Evolutionary conservation across 2,329 filamentous ascomycete genomes (phyloP), one percentile per base, ranked within the genome.

Genomic region (Cladosporium oxysporum): DNA sequence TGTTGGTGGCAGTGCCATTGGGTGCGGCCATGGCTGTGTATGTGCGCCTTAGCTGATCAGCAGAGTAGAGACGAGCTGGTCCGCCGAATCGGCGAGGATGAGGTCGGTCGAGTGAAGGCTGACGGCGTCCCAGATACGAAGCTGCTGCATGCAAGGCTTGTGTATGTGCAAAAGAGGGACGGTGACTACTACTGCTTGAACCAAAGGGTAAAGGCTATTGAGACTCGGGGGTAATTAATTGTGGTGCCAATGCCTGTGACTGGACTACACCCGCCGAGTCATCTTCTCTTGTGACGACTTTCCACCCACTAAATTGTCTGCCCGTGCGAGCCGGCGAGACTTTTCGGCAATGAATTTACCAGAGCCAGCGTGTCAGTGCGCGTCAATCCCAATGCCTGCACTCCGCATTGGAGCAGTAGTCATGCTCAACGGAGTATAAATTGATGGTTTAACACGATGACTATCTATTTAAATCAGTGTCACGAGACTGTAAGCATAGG

Each of bases 71-170:
- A 69, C 67, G 57, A 74, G 71, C 53, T 68, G 47, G 44, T 67
- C 67, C 37, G 72, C 74, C 18, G 69, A 66, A 35, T 72, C 71
- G 50, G 68, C 67, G 62, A 75, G 70, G 55, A 71, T 58, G 62
- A 70, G 66, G 57, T 72, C 68, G 31, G 72, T 70, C 21, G 72
- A 72, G 65, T 71, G 69, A 50, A 71, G 66, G 63, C 70, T 71
- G 23, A 70, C 67, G 41, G 74, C 66, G 66, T 76, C 72, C 72
- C 73, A 73, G 47, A 72, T 66, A 52, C 72, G 70, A 65, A 72
- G 53, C 60, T 75, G 72, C 69, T 75, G 70, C 73, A 76, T 76
- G 55, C 67, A 65, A 59, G 62, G 61, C 61, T 53, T 55, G 35
- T 60, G 16, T 8, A 10, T 47, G 33, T 55, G 29, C 33, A 60